Conservation (phyloP, 495 filamentous ascomycete species). For the Lindgomyces ingoldianus region DNA sequence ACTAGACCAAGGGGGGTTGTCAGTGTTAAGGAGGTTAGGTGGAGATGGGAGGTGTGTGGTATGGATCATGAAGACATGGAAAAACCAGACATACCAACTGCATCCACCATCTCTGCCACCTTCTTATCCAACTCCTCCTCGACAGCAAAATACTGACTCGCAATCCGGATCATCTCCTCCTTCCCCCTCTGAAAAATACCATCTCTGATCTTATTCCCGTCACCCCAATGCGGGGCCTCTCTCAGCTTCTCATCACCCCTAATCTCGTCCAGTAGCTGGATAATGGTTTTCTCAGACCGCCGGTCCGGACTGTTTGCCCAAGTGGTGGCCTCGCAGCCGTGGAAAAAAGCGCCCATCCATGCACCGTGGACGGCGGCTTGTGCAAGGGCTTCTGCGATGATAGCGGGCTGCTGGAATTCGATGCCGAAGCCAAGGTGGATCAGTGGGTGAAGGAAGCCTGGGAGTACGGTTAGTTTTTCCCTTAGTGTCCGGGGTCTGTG, state of each 20-base stretch:
- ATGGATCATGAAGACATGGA: neutral
- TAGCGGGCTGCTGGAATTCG: slow-evolving; percentile 76
- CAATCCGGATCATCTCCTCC: slow-evolving; percentile 62
- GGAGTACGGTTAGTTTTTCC: neutral
- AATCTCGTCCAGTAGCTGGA: slow-evolving; percentile 62
- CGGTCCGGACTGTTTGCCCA: slow-evolving; percentile 21
- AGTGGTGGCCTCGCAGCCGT: slow-evolving; percentile 56
- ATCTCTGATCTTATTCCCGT: slow-evolving; percentile 66
- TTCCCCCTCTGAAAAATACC: slow-evolving; percentile 63
- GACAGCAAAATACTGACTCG: slow-evolving; percentile 59
- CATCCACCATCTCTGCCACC: slow-evolving; percentile 76
- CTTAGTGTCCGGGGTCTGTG: neutral
- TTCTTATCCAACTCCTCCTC: slow-evolving; percentile 65
- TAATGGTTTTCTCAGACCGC: slow-evolving; percentile 50
- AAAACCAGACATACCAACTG: slow-evolving; percentile 50
- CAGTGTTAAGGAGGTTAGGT: neutral
- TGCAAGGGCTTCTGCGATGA: slow-evolving; percentile 79
- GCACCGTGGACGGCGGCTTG: slow-evolving; percentile 66
- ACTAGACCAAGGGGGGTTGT: slow-evolving; percentile 36
- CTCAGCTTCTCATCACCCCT: slow-evolving; percentile 56
- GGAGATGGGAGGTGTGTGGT: neutral
- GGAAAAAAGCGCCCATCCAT: slow-evolving; percentile 54
- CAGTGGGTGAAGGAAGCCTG: slow-evolving; percentile 74
- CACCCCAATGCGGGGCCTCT: slow-evolving; percentile 51
- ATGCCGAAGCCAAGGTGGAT: slow-evolving; percentile 85